Conservation (phyloP, 2,329 filamentous ascomycete genomes). For the Talaromyces sp. region DNA sequence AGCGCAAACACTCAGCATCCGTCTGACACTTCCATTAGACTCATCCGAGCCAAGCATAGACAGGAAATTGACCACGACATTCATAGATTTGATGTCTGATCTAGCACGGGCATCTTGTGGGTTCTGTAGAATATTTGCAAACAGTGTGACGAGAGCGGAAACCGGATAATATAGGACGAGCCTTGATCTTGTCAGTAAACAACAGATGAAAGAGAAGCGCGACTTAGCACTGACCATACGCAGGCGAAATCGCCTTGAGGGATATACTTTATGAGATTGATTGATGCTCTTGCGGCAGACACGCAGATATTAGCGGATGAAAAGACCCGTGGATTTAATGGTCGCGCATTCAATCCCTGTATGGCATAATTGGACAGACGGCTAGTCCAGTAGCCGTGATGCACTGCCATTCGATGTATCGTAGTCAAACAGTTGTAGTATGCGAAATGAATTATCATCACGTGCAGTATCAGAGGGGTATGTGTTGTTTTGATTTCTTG, state of each 20-base stretch:
- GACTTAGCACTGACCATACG: constrained; percentile 67
- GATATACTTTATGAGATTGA: constrained; percentile 91
- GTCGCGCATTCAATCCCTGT: constrained; percentile 83
- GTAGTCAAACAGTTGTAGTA: constrained; percentile 98
- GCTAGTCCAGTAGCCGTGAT: constrained; percentile 97
- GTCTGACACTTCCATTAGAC: constrained; percentile 82
- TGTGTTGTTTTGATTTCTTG: constrained; percentile 92
- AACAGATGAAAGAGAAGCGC: background rate
- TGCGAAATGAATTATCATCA: constrained; percentile 90
- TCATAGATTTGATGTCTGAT: constrained; percentile 88
- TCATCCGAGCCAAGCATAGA: constrained; percentile 85
- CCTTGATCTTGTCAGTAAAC: constrained; percentile 45
- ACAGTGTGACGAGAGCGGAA: constrained; percentile 87
- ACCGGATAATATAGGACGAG: constrained; percentile 96
- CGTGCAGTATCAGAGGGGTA: constrained; percentile 87
- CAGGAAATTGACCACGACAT: constrained; percentile 84
- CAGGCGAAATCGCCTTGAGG: constrained; percentile 92
- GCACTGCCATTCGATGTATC: constrained; percentile 96
- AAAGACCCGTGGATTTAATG: constrained; percentile 90
- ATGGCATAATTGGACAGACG: constrained; percentile 92
- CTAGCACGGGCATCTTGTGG: constrained; percentile 83
- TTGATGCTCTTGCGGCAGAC: constrained; percentile 85
- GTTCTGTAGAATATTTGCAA: constrained; percentile 94
- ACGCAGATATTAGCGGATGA: constrained; percentile 90
- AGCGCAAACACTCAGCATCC: constrained; percentile 90